Percentiles rank a stretch among this genome's conserved stretches.
Evolutionary conservation across 805 yeast genomes (phyloP).

Genomic region (Ogataea salicorniae): DNA sequence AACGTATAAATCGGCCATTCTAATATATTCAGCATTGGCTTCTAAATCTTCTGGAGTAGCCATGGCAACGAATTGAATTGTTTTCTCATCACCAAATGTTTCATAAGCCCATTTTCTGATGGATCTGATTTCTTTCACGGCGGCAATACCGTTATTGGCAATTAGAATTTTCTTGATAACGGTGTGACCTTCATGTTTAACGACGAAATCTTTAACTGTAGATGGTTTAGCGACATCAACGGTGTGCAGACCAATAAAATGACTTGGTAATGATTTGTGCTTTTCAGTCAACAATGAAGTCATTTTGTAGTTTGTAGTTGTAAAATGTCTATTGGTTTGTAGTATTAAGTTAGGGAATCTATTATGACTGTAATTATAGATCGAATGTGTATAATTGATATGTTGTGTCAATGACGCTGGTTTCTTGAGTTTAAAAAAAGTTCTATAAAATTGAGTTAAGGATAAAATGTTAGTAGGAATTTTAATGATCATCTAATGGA

Average conservation of each 20-base stretch:
- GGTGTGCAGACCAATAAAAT: conserved; percentile 81
- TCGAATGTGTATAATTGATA: too few species aligned
- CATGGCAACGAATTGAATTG: conserved; percentile 94
- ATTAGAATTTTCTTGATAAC: conserved; percentile 83
- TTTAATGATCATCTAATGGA: too few species aligned
- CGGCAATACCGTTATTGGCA: conserved; percentile 99
- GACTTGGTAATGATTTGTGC: conserved; percentile 47
- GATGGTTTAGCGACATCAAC: conserved; percentile 74
- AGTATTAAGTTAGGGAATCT: neutral
- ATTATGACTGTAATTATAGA: too few species aligned
- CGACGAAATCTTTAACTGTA: conserved; percentile 77
- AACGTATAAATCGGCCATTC: conserved; percentile 98
- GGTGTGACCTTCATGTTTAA: conserved; percentile 87
- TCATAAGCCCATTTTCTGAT: conserved; percentile 99
- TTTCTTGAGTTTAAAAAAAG: conserved; percentile 1
- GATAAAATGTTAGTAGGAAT: conserved; percentile 2
- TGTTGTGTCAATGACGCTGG: neutral
- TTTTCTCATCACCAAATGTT: conserved; percentile 94
- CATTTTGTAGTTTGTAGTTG: conserved; percentile 9
- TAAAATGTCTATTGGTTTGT: neutral
- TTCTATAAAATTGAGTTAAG: neutral
- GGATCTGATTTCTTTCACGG: conserved; percentile 96
- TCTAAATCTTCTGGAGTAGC: conserved; percentile 99
- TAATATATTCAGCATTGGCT: conserved; percentile 95
- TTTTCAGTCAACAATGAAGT: conserved; percentile 14